Evolutionary conservation across 345 rosid genomes (phyloP), one percentile per base, ranked within the genome.

Genomic region (Psidium friedrichsthalianum): DNA sequence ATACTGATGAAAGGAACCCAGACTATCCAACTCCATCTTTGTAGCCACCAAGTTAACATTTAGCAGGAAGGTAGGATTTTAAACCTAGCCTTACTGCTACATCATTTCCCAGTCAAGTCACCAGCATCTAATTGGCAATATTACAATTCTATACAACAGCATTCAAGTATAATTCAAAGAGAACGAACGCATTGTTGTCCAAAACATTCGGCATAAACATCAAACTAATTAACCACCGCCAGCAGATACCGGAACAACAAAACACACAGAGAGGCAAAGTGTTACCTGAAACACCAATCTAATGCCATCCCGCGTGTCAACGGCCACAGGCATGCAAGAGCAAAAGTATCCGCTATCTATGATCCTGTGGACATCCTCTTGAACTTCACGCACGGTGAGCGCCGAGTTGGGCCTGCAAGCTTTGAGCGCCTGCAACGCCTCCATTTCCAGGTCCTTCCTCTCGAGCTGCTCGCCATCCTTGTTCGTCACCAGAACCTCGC

Each of bases 381-480:
- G 97, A 47, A 97, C 98, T 90, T 97, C 99, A 7, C 94, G 87
- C 6, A 93, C 94, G 0, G 98, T 95, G 54, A 96, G 92, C 14
- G 98, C 99, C 3, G 99, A 97, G 87, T 96, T 96, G 25, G 99
- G 91, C 61, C 98, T 88, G 89, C 95, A 92, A 51, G 98, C 96
- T 85, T 94, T 96, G 83, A 96, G 89, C 8, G 96, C 98, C 29
- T 95, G 90, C 83, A 97, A 85, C 4, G 98, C 99, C 90, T 97
- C 99, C 83, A 84, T 87, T 90, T 95, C 99, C 21, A 97, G 91
- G 85, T 94, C 99, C 90, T 96, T 96, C 91, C 94, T 93, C 93
- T 96, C 99, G 4, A 96, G 92, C 88, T 95, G 96, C 83, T 97
- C 99, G 0, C 99, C 99, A 32, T 96, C 99, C 78, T 94, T 96